Base-by-base conservation (phyloP, 73 alveolate genomes). In the Symbiodinium natans region DNA sequence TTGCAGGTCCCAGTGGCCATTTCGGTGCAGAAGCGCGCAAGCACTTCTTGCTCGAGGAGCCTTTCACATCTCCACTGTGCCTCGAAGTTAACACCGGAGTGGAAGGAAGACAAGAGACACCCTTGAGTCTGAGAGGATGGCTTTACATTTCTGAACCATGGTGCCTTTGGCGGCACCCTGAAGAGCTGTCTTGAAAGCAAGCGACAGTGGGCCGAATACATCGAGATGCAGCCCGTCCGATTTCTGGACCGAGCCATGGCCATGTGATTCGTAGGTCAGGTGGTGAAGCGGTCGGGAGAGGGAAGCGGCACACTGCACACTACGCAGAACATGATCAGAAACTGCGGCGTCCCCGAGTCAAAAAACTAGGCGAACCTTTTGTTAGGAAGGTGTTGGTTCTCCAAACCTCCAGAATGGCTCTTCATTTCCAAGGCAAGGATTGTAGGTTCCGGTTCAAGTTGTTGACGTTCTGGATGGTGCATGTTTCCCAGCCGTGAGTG, bases 21-120 rank as follows among this genome's bases (percentile, higher is more conserved):
- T 89, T 89, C 86, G 95, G 95, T 17, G 95, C 95, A 40, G 95
- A 89, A 89, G 95, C 95, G 86, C 95, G 95, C 48, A 92, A 77
- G 83, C 98, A 75, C 38, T 92, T 92, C 92, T 38, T 77, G 83
- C 92, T 92, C 77, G 92, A 74, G 95, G 94, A 27, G n/a, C n/a
- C n/a, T n/a, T n/a, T n/a, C n/a, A n/a, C 27, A 19, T 10, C 71
- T 52, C 19, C 71, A 13, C 19, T 19, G 71, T 10, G 71, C 71
- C 19, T 52, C 71, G 71, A 52, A 10, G 71, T 10, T 52, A 10
- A 10, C 10, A 19, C 10, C 10, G 71, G 10, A 19, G 19, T 13
- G 27, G 19, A 52, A 52, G 71, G 27, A 52, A 19, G 71, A 13
- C 19, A 19, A 19, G 71, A 19, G 71, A 10, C 71, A 52, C 27